Evolutionary conservation across 2,329 filamentous ascomycete species (phyloP), one percentile per base, ranked within the genome.

Genomic region (Purpureocillium takamizusanense): DNA sequence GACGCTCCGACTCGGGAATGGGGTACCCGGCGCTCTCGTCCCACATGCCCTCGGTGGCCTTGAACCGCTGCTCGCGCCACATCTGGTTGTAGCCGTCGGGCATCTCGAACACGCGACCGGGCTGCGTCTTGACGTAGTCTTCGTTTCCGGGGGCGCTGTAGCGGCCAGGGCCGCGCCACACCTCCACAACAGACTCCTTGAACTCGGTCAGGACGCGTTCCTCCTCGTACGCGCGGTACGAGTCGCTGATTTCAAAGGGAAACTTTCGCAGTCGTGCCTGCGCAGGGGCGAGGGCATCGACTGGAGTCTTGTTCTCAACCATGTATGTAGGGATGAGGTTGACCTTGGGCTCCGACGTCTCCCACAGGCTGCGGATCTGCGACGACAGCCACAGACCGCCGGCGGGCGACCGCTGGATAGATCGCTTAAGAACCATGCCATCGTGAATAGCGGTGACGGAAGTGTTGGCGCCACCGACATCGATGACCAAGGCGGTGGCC

Each of bases 21-120:
- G 66, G 61, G 38, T 86, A 77, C 3, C 85, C 83, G 29, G 83
- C 84, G 38, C 78, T 79, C 50, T 88, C 83, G 57, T 97, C 90
- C 72, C 92, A 98, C 59, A 98, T 75, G 31, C 86, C 86, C 65
- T 98, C 92, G 2, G 83, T 81, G 10, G 87, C 83, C 49, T 80
- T 78, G 72, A 83, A 95, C 36, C 92, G 81, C 60, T 95, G 89
- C 40, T 82, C 75, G 45, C 86, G 83, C 70, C 95, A 98, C 63
- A 95, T 83, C 60, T 94, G 86, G 67, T 97, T 98, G 67, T 83
- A 89, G 36, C 92, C 92, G 56, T 97, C 87, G 9, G 92, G 92
- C 76, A 98, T 92, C 67, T 98, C 92, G 54, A 95, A 98, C 10
- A 92, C 84, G 37, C 87, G 82, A 31, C 86, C 86, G 1, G 87